These are phyloP conservation scores for Chenopodium quinoa DNA, from an alignment of 148 eudicot genomes.

Conservation along the genomic window DNA sequence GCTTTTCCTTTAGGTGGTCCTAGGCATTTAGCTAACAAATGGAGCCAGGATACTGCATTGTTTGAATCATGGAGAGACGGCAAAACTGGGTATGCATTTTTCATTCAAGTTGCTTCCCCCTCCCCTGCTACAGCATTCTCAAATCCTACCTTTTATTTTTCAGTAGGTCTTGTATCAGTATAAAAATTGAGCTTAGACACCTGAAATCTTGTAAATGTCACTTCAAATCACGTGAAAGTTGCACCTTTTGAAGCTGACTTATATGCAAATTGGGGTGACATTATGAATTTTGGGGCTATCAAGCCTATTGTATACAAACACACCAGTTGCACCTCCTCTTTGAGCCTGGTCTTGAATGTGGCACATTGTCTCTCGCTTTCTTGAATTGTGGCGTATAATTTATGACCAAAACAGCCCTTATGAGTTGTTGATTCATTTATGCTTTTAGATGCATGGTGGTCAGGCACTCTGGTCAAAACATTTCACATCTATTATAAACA, in stretches of 20 bases:
- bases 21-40: constrained; percentile 43
- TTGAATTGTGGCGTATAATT: background rate
- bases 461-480: background rate
- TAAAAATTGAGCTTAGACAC: background rate
- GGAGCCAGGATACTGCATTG: constrained; percentile 69
- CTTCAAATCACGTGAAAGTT: background rate
- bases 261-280: background rate
- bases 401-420: background rate
- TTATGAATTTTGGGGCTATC: background rate
- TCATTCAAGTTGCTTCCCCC: background rate
- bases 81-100: constrained; percentile 57
- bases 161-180: background rate
- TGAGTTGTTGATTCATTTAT: background rate
- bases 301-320: background rate
- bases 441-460: background rate
- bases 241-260: background rate
- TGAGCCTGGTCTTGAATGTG: background rate
- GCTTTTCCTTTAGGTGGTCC: constrained; percentile 65
- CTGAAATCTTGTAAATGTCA: background rate
- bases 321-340: background rate
- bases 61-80: constrained; percentile 89
- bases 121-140: background rate
- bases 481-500: constrained; percentile 4
- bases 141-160: background rate
- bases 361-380: background rate